Evolutionary conservation across 331 rosid species (phyloP).

Genomic region (Quercus phellos): DNA sequence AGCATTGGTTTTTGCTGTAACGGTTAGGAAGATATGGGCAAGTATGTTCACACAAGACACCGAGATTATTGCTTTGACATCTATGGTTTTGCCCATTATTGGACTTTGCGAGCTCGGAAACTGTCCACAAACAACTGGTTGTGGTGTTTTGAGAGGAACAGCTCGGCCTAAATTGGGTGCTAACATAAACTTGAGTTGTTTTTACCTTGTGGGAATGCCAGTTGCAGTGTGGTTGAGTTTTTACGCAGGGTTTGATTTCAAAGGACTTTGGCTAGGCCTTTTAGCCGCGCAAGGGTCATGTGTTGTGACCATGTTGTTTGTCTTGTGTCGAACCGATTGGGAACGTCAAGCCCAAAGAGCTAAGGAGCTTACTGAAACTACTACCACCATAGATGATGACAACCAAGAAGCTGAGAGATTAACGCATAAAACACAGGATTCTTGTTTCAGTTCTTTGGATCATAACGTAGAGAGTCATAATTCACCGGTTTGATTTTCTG

Average conservation of each 20-base stretch:
- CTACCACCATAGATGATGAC: slow-evolving; percentile 12
- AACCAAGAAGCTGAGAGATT: not conserved
- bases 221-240: slow-evolving; percentile 61
- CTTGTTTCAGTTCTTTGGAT: not conserved
- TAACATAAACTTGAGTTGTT: slow-evolving; percentile 61
- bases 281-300: slow-evolving; percentile 71
- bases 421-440: not conserved
- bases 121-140: slow-evolving; percentile 73
- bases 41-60: slow-evolving; percentile 60
- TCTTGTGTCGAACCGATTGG: slow-evolving; percentile 66
- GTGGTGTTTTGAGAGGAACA: slow-evolving; percentile 72
- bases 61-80: slow-evolving; percentile 54
- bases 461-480: not conserved
- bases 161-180: slow-evolving; percentile 80
- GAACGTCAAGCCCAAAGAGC: slow-evolving; percentile 53
- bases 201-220: slow-evolving; percentile 80
- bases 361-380: slow-evolving; percentile 42
- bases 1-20: slow-evolving; percentile 51
- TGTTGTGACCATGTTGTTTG: slow-evolving; percentile 54
- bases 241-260: slow-evolving; percentile 55
- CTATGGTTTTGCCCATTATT: slow-evolving; percentile 62
- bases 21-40: slow-evolving; percentile 63
- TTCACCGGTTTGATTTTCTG: slow-evolving; percentile 31
- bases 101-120: slow-evolving; percentile 81
- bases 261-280: slow-evolving; percentile 72